Evolutionary conservation across 2,329 filamentous ascomycete genomes (phyloP), one percentile per base, ranked within the genome.

Genomic region (Capronia americana): DNA sequence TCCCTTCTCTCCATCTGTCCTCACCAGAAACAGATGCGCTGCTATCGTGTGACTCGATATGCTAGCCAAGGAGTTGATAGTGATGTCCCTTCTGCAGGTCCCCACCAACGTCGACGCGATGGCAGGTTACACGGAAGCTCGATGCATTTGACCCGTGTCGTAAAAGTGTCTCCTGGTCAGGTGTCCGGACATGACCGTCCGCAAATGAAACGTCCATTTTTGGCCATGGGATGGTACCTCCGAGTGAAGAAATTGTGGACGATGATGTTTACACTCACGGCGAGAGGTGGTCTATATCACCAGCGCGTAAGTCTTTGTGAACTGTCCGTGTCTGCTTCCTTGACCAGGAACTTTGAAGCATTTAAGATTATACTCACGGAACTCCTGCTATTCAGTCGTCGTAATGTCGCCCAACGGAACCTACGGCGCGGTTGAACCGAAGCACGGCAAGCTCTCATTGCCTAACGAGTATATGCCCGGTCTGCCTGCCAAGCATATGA

Each of bases 401-500:
- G 53, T 3, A 10, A 61, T 61, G 58, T 61, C 58, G 48, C 58
- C 58, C 6, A 61, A 53, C 24, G 58, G 32, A 54, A 54, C 48
- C 30, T 54, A 54, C 51, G 48, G 48, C 8, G 30, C 30, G 32
- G 23, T 17, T 32, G 48, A 64, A 28, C 61, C 61, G 26, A 64
- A 64, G 28, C 44, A 64, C 10, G 55, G 55, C 54, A 64, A 59
- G 46, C 23, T 64, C 32, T n/a, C 41, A 7, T 46, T 34, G 17
- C 24, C 41, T 12, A 44, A 57, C 44, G 57, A 50, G 17, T 65
- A 65, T 46, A 65, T 65, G 63, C 63, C 63, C 28, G 57, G 23
- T 24, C 23, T 65, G n/a, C 63, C 63, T 0, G 50, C 63, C 50
- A 65, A 65, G 51, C 51, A 61, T 57, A 28, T 61, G 34, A 65